Conservation (phyloP, 306 rosid species). For the Canavalia gladiata region DNA sequence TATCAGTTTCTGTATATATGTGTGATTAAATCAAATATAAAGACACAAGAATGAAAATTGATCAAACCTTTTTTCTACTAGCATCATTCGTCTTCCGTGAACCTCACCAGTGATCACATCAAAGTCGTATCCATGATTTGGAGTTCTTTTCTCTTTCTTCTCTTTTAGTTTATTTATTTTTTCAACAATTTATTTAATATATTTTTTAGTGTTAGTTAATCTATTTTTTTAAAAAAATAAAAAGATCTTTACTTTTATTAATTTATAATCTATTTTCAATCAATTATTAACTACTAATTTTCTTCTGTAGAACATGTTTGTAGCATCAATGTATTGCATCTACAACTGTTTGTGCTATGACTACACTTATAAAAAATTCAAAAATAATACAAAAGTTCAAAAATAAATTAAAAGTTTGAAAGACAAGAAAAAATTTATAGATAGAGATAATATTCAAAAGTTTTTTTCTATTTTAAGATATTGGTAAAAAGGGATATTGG, state of each 20-base stretch:
- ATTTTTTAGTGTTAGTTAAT: no score
- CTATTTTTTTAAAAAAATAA: no score
- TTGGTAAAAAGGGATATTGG: slow-evolving; percentile 36
- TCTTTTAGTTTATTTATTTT: neutral
- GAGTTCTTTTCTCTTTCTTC: neutral
- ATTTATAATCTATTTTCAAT: neutral
- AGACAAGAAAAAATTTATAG: no score
- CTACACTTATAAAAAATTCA: neutral
- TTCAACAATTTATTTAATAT: neutral
- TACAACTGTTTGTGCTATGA: slow-evolving; percentile 15
- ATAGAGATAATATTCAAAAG: neutral
- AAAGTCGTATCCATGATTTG: slow-evolving; percentile 44
- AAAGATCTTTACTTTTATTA: neutral
- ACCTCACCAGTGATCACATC: slow-evolving; percentile 41
- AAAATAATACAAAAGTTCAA: no score
- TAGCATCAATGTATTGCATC: slow-evolving; percentile 23
- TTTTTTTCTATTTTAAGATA: slow-evolving; percentile 5
- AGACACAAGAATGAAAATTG: no score
- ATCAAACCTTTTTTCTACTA: neutral
- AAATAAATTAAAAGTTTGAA: no score
- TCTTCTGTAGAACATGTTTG: slow-evolving; percentile 29
- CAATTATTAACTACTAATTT: neutral
- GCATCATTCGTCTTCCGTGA: neutral
- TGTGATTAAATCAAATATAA: no score
- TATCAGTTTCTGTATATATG: no score